Evolutionary conservation across 208 protist genomes (phyloP).

Genomic region (Wallacemonas sp.): DNA sequence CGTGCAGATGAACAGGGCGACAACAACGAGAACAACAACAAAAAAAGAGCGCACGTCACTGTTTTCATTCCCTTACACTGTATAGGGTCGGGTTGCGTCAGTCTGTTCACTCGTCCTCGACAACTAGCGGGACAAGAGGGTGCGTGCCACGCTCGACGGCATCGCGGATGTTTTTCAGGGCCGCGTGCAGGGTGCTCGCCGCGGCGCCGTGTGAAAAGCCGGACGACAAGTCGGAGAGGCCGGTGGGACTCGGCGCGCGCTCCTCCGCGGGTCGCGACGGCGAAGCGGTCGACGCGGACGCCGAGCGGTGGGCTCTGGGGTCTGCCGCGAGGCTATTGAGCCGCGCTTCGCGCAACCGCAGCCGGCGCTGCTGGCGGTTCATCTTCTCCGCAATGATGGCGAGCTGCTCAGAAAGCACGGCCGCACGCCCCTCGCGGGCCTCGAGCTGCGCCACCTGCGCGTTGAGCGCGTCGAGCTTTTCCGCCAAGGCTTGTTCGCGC

Average conservation of each 20-base stretch:
- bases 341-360: constrained; percentile 25
- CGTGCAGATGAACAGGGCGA: too few relatives aligned
- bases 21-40: too few relatives aligned
- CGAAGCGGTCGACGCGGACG: constrained; percentile 1
- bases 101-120: neutral
- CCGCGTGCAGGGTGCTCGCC: neutral
- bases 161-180: constrained; percentile 6
- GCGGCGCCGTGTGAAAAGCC: neutral
- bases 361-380: constrained; percentile 27
- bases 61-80: too few relatives aligned
- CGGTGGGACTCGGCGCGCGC: neutral
- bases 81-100: too few relatives aligned
- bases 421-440: constrained; percentile 40
- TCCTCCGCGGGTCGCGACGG: neutral
- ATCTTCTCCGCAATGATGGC: constrained; percentile 62
- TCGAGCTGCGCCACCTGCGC: constrained; percentile 28
- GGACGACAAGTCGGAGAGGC: neutral
- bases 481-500: constrained; percentile 32
- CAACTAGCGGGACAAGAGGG: constrained; percentile 4
- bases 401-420: constrained; percentile 44
- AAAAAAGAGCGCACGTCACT: too few relatives aligned
- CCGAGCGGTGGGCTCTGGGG: neutral
- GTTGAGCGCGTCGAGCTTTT: constrained; percentile 31
- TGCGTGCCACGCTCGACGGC: neutral
- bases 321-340: neutral